A percentile compares a stretch with the other conserved stretches of the same genome.
Evolutionary conservation across 331 rosid species (phyloP).

Genomic region (Malus hybrid): DNA sequence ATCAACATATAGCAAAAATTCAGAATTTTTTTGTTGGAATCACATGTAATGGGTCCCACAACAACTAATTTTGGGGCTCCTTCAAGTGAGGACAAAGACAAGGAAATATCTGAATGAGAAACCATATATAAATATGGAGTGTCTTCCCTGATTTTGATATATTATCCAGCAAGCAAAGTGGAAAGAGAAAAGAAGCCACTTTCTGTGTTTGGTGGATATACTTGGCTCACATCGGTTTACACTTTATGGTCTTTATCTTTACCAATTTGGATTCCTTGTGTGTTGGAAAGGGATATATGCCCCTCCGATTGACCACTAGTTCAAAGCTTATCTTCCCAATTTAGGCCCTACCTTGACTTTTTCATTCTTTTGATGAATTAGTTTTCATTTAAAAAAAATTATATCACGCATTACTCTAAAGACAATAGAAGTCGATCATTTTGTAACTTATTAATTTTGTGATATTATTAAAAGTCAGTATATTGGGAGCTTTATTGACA

Average conservation of each 20-base stretch:
- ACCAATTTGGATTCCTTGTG: constrained; percentile 23
- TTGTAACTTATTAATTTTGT: background rate
- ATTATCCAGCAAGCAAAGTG: background rate
- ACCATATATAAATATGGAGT: background rate
- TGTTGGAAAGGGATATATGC: constrained; percentile 15
- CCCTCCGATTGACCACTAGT: constrained; percentile 11
- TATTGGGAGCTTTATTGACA: background rate
- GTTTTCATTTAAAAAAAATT: too few species aligned
- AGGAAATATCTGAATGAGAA: constrained; percentile 28
- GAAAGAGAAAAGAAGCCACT: background rate
- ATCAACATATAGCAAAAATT: background rate
- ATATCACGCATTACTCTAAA: too few species aligned
- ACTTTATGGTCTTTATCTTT: constrained; percentile 11
- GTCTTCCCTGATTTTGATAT: constrained; percentile 1
- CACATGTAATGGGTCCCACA: constrained; percentile 12
- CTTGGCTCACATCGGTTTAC: constrained; percentile 9
- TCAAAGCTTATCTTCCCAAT: constrained; percentile 21
- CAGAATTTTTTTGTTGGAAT: background rate
- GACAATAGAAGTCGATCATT: background rate
- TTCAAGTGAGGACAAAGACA: constrained; percentile 8
- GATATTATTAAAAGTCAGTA: too few species aligned
- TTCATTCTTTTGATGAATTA: background rate
- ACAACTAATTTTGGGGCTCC: constrained; percentile 26
- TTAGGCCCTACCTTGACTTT: constrained; percentile 4
- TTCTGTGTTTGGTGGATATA: constrained; percentile 13